Evolutionary conservation across 805 yeast species (phyloP).

Genomic region (Blastobotrys peoriensis): DNA sequence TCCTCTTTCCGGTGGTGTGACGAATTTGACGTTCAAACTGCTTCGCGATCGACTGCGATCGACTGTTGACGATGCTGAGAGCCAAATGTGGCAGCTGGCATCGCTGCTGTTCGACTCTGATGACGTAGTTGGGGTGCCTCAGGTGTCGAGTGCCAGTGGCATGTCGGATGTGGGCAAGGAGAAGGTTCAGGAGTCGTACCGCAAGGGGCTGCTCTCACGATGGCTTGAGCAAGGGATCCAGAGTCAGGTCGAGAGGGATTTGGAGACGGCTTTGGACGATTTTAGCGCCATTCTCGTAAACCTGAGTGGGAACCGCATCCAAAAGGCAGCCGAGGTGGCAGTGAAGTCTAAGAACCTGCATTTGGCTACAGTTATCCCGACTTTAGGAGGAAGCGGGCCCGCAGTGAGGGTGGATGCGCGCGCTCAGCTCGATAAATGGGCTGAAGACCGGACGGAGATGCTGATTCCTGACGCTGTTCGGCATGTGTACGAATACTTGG

Average conservation of each 20-base stretch:
- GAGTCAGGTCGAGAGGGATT: conserved; percentile 31
- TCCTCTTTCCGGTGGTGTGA: conserved; percentile 1
- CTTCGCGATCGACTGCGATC: not conserved
- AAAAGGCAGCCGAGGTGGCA: conserved; percentile 58
- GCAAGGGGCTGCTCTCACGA: conserved; percentile 42
- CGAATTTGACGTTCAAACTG: conserved; percentile 5
- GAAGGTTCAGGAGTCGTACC: conserved; percentile 25
- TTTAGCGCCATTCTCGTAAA: conserved; percentile 46
- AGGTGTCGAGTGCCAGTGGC: conserved; percentile 18
- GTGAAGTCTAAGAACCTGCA: conserved; percentile 58
- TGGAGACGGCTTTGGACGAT: conserved; percentile 32
- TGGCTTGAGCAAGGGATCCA: conserved; percentile 53
- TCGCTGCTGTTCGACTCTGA: conserved; percentile 55
- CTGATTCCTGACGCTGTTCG: conserved; percentile 49
- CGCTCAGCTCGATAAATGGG: conserved; percentile 65
- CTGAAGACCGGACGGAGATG: conserved; percentile 33
- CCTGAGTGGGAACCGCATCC: conserved; percentile 46
- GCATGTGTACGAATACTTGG: conserved; percentile 58
- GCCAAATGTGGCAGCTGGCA: conserved; percentile 47
- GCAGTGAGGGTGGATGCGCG: conserved; percentile 50
- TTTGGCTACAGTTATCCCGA: conserved; percentile 60
- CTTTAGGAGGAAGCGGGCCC: conserved; percentile 65
- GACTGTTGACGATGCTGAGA: conserved; percentile 20
- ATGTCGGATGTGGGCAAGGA: conserved; percentile 18
- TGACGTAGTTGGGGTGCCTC: conserved; percentile 18